phyloP scores from a whole-genome alignment of 164 flowering plant species.

The Cinnamomum micranthum region DNA sequence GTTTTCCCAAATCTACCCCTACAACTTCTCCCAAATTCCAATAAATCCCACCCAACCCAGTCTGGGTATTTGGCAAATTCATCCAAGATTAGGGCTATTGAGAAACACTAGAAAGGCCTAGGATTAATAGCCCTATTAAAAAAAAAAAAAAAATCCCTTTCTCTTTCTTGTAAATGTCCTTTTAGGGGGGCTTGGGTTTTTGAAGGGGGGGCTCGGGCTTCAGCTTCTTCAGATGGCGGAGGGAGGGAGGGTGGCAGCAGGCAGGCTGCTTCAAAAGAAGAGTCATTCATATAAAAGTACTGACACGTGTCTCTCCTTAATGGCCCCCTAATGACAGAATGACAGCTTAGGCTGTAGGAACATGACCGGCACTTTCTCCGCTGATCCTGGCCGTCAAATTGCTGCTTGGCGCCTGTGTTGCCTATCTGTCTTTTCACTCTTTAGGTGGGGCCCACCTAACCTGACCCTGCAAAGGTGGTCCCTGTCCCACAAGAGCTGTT shows the following conservation, averaged over 20 bases:
- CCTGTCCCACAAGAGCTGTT: not conserved
- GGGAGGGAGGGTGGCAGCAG: too few relatives aligned
- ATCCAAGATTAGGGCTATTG: not conserved
- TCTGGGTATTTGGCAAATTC: not conserved
- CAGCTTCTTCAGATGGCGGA: too few relatives aligned
- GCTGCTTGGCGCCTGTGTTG: not conserved
- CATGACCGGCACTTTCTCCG: conserved; percentile 5
- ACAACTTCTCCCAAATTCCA: not conserved
- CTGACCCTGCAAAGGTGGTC: not conserved
- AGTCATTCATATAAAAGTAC: too few relatives aligned
- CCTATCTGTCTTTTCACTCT: not conserved
- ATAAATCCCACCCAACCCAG: not conserved
- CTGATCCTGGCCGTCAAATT: not conserved
- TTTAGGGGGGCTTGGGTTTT: too few relatives aligned
- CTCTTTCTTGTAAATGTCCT: too few relatives aligned
- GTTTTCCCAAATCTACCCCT: not conserved
- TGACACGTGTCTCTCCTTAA: not conserved
- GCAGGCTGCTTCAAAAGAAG: too few relatives aligned
- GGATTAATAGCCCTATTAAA: too few relatives aligned
- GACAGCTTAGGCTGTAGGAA: not conserved
- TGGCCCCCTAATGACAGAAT: not conserved
- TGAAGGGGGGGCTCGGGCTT: too few relatives aligned
- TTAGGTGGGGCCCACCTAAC: not conserved
- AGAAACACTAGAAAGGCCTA: too few relatives aligned
- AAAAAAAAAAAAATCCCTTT: too few relatives aligned